phyloP scores from a whole-genome alignment of 768 basidiomycete species.

The Phlegmacium glaucopus region DNA sequence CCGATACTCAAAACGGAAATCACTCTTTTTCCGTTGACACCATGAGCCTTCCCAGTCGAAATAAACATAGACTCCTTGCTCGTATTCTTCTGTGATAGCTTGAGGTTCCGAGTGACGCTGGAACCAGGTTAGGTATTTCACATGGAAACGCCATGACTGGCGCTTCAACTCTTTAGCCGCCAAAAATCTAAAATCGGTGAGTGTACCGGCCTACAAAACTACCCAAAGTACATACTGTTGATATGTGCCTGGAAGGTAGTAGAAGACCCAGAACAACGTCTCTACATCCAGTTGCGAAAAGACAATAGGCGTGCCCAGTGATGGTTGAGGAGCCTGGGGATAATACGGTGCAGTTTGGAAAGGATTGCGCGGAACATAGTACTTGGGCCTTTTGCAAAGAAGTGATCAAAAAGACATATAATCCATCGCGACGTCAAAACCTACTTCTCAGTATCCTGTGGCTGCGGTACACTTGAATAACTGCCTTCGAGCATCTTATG shows the following conservation, averaged over 20 bases:
- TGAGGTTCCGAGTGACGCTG: slow-evolving; percentile 97
- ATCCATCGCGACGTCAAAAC: slow-evolving; percentile 8
- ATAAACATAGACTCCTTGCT: slow-evolving; percentile 98
- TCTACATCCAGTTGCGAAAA: slow-evolving; percentile 94
- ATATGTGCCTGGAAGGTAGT: slow-evolving; percentile 96
- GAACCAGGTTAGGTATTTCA: slow-evolving; percentile 99
- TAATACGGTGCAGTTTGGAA: slow-evolving; percentile 92
- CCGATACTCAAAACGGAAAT: slow-evolving; percentile 96
- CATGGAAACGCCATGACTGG: slow-evolving; percentile 99
- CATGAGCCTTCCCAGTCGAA: slow-evolving; percentile 99
- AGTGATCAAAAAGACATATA: slow-evolving; percentile 2
- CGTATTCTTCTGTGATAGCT: slow-evolving; percentile 98
- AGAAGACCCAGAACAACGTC: slow-evolving; percentile 98
- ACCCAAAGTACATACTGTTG: slow-evolving; percentile 69
- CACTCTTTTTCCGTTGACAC: slow-evolving; percentile 97
- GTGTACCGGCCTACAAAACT: not conserved
- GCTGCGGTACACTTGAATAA: slow-evolving; percentile 83
- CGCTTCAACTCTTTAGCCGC: slow-evolving; percentile 96
- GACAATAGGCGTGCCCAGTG: slow-evolving; percentile 78
- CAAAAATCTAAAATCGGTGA: slow-evolving; percentile 59
- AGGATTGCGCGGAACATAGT: slow-evolving; percentile 93
- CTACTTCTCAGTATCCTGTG: slow-evolving; percentile 94
- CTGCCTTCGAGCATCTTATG: slow-evolving; percentile 94
- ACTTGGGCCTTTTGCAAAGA: slow-evolving; percentile 71
- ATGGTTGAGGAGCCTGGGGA: slow-evolving; percentile 81